These are phyloP conservation scores for Allium fistulosum DNA, from an alignment of 106 monocot species.

Conservation along the genomic window DNA sequence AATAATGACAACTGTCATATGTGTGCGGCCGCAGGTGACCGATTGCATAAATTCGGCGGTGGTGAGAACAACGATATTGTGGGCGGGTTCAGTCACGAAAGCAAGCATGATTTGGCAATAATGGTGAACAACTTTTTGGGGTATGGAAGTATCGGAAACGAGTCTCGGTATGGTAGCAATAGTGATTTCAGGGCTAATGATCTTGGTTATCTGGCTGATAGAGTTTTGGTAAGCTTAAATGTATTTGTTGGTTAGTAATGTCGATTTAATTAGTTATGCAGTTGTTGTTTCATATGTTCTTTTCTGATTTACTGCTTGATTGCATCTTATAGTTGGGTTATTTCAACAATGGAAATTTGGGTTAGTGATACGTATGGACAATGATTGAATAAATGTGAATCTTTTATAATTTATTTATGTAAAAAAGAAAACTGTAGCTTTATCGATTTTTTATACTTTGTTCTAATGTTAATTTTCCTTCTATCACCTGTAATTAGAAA, in stretches of 20 bases:
- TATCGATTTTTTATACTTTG: too few species aligned
- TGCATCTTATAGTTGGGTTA: background rate
- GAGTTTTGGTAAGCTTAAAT: constrained; percentile 37
- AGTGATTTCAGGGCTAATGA: constrained; percentile 62
- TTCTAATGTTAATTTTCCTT: too few species aligned
- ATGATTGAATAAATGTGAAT: too few species aligned
- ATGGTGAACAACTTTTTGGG: constrained; percentile 91
- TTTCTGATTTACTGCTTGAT: background rate
- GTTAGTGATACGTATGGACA: too few species aligned
- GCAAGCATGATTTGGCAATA: constrained; percentile 80
- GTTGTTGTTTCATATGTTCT: too few species aligned
- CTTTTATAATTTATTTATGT: too few species aligned
- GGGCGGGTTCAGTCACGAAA: constrained; percentile 80
- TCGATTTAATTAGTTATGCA: background rate
- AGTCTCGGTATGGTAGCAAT: constrained; percentile 65
- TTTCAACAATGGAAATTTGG: background rate
- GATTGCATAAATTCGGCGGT: background rate
- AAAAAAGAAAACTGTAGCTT: too few species aligned
- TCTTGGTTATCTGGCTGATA: constrained; percentile 56
- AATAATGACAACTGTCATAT: constrained; percentile 18
- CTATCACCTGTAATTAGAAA: too few species aligned
- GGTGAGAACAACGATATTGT: constrained; percentile 21
- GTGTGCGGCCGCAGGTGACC: constrained; percentile 25
- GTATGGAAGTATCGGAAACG: constrained; percentile 55
- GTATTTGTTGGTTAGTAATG: background rate